These are phyloP conservation scores for Solanum medicagineum DNA, from an alignment of 257 asterid species.

Conservation along the genomic window DNA sequence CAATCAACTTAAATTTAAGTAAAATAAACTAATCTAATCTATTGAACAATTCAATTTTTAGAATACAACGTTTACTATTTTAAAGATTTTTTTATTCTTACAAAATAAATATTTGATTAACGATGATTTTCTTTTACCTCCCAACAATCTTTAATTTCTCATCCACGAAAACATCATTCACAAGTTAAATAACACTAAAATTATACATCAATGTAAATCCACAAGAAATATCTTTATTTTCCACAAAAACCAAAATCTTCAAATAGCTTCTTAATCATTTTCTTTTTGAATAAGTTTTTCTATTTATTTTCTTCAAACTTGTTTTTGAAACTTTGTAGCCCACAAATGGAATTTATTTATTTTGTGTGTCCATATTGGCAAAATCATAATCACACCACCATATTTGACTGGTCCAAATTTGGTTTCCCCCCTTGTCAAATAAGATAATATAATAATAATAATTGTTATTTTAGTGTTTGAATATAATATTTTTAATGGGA, in stretches of 20 bases:
- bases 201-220: not conserved
- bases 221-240: not conserved
- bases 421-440: not conserved
- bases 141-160: too few species aligned
- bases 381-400: not conserved
- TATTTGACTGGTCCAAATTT: not conserved
- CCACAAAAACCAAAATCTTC: not conserved
- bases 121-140: too few species aligned
- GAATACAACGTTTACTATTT: too few species aligned
- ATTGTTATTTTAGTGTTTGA: too few species aligned
- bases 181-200: not conserved
- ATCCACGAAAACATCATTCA: too few species aligned
- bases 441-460: not conserved
- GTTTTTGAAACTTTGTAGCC: not conserved
- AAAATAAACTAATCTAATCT: too few species aligned
- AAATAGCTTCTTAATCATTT: not conserved
- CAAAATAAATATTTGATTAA: too few species aligned
- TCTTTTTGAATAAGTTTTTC: not conserved
- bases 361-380: not conserved
- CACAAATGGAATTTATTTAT: not conserved
- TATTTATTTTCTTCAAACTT: not conserved
- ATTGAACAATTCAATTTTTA: too few species aligned
- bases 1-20: not conserved
- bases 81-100: too few species aligned
- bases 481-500: too few species aligned